A percentile compares a stretch with the other conserved stretches of the same genome.
Evolutionary conservation across 2,329 filamentous ascomycete genomes (phyloP).

Genomic region (Hypoxylon sp.): DNA sequence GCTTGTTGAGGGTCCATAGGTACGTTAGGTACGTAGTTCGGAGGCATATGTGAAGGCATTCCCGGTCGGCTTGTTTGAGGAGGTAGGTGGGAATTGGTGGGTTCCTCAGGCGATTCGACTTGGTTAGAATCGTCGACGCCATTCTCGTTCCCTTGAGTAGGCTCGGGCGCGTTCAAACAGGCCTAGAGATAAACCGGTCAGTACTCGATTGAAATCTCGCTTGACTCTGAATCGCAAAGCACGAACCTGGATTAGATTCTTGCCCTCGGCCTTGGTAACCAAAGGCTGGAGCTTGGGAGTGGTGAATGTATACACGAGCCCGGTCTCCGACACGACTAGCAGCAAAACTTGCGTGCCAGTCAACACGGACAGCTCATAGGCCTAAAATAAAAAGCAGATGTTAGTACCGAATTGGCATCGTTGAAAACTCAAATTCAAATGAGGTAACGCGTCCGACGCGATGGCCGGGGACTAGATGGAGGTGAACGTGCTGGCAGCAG

Average conservation of each 20-base stretch:
- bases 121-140: constrained; percentile 82
- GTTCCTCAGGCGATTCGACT: constrained; percentile 93
- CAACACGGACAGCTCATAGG: constrained; percentile 96
- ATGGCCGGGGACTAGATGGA: constrained; percentile 24
- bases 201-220: constrained; percentile 38
- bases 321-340: constrained; percentile 96
- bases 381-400: constrained; percentile 66
- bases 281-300: constrained; percentile 98
- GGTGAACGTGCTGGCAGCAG: constrained; percentile 13
- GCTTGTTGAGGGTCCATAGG: constrained; percentile 83
- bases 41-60: constrained; percentile 77
- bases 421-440: constrained; percentile 37
- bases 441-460: constrained; percentile 44
- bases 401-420: constrained; percentile 42
- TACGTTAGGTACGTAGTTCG: constrained; percentile 74
- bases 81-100: constrained; percentile 81
- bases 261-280: constrained; percentile 98
- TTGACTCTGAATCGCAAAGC: constrained; percentile 3
- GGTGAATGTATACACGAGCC: constrained; percentile 97
- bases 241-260: constrained; percentile 96
- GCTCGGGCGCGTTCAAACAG: constrained; percentile 96
- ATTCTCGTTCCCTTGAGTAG: constrained; percentile 83
- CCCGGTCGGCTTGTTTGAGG: constrained; percentile 74
- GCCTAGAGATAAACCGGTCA: constrained; percentile 71
- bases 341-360: constrained; percentile 98